A percentile compares a stretch with the other conserved stretches of the same genome.
phyloP scores from a whole-genome alignment of 768 basidiomycete species.

The Pleurotus ostreatus region DNA sequence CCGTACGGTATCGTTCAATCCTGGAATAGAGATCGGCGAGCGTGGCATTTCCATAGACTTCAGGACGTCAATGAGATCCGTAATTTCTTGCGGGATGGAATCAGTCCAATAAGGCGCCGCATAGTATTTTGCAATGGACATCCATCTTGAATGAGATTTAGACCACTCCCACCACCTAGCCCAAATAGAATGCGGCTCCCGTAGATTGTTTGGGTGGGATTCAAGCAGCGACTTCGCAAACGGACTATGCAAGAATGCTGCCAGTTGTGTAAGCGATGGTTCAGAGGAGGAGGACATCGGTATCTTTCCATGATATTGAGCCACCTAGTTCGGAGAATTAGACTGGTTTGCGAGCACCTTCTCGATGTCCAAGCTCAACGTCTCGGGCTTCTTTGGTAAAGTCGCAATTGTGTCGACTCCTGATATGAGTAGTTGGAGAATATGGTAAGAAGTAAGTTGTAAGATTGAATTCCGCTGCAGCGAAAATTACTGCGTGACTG shows the following conservation, averaged over 20 bases:
- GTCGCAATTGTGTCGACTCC: no score
- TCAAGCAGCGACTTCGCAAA: slow-evolving; percentile 30
- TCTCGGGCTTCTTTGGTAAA: no score
- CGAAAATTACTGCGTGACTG: no score
- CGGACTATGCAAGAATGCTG: slow-evolving; percentile 7
- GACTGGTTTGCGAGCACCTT: no score
- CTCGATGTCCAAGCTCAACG: no score
- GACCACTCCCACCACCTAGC: slow-evolving; percentile 2
- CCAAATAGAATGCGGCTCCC: not conserved
- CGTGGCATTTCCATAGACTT: slow-evolving; percentile 3
- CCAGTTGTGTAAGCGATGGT: not conserved
- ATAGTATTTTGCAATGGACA: not conserved
- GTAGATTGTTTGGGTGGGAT: slow-evolving; percentile 45
- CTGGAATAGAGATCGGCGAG: slow-evolving; percentile 8
- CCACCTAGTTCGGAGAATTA: not conserved
- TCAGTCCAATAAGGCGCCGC: not conserved
- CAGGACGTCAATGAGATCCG: not conserved
- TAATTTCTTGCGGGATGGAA: slow-evolving; percentile 11
- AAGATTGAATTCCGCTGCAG: no score
- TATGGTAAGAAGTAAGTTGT: no score
- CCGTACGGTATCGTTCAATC: slow-evolving; percentile 12
- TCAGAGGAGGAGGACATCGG: not conserved
- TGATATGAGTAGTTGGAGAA: no score
- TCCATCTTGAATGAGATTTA: slow-evolving; percentile 1
- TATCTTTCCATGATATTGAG: not conserved